A percentile compares a stretch with the other conserved stretches of the same genome.
These are phyloP conservation scores for Ilyonectria destructans DNA, from an alignment of 2,329 filamentous ascomycete species.

Conservation along the genomic window DNA sequence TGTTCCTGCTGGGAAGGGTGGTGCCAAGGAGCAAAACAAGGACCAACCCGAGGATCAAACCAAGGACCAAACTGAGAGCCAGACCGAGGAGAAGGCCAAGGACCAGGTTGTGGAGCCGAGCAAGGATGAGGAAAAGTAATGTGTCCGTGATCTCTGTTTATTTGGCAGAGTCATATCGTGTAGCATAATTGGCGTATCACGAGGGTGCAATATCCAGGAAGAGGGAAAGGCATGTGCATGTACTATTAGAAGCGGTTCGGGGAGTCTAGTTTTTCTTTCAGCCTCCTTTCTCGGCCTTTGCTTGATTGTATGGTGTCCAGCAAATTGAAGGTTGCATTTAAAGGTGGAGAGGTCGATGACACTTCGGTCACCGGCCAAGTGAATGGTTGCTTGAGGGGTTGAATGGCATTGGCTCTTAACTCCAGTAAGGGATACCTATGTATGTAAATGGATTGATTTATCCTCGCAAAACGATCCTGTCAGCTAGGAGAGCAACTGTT, in stretches of 20 bases:
- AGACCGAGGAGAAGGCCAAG: conserved; percentile 28
- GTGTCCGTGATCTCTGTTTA: conserved; percentile 2
- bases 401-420: no score
- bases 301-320: neutral
- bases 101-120: conserved; percentile 20
- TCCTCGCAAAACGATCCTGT: no score
- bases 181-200: conserved; percentile 34
- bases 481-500: no score
- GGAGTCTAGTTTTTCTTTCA: neutral
- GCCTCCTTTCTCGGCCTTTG: neutral
- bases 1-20: conserved; percentile 48
- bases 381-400: no score
- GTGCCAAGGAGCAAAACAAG: conserved; percentile 33
- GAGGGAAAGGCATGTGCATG: neutral
- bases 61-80: conserved; percentile 17
- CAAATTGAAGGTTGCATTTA: neutral
- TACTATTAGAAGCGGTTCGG: conserved; percentile 3
- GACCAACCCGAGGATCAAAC: conserved; percentile 21
- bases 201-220: conserved; percentile 12
- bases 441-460: no score
- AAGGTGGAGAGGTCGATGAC: no score
- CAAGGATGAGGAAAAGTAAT: conserved; percentile 25
- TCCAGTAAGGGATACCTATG: no score
- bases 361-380: no score
- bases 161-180: conserved; percentile 31